Evolutionary conservation across 805 yeast genomes (phyloP).

Genomic region (Candida tallmaniae): DNA sequence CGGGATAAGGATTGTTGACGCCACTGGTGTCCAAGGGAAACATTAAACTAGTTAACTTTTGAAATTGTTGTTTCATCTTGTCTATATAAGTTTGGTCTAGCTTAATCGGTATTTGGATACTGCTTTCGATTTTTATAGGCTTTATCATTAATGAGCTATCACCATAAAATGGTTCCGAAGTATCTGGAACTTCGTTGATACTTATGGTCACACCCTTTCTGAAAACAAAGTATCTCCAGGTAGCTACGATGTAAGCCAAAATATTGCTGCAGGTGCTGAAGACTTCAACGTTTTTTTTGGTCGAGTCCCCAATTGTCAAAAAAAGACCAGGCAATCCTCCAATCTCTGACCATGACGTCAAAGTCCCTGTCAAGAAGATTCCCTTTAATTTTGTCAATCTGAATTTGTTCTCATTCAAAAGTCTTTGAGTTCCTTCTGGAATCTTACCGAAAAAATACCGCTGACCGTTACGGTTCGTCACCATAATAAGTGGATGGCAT

Average conservation of each 20-base stretch:
- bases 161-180: conserved; percentile 24
- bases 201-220: conserved; percentile 62
- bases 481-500: conserved; percentile 49
- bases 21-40: conserved; percentile 48
- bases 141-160: conserved; percentile 36
- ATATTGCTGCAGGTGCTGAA: conserved; percentile 37
- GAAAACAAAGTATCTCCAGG: conserved; percentile 86
- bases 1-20: conserved; percentile 34
- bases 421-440: conserved; percentile 84
- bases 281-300: conserved; percentile 52
- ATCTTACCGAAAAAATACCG: conserved; percentile 71
- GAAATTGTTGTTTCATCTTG: conserved; percentile 20
- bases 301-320: conserved; percentile 77
- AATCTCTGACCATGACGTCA: conserved; percentile 64
- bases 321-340: conserved; percentile 94
- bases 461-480: conserved; percentile 47
- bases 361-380: conserved; percentile 73
- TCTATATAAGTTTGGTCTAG: conserved; percentile 1
- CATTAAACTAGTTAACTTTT: conserved; percentile 47
- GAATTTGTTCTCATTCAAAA: conserved; percentile 56
- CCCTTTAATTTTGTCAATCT: conserved; percentile 55
- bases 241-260: conserved; percentile 52
- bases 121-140: conserved; percentile 27
- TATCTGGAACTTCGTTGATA: conserved; percentile 20
- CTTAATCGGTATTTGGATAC: no score